Evolutionary conservation across 257 asterid species (phyloP).

Genomic region (Solanum boliviense): DNA sequence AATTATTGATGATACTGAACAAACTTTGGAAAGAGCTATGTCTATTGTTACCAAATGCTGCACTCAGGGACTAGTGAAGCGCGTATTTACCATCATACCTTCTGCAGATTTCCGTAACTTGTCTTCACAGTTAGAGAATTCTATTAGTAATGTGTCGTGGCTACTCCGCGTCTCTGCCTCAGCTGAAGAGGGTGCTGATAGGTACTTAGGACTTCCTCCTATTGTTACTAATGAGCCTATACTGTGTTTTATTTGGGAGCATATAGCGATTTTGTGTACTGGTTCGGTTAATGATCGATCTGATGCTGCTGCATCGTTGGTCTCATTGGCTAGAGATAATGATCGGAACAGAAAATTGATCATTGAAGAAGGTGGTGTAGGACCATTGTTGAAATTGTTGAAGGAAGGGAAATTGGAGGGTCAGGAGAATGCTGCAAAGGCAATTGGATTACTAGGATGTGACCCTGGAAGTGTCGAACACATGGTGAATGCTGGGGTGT

Average conservation of each 20-base stretch:
- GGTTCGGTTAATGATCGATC: conserved; percentile 25
- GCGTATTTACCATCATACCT: conserved; percentile 18
- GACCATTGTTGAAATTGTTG: conserved; percentile 23
- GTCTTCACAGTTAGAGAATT: conserved; percentile 21
- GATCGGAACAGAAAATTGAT: conserved; percentile 29
- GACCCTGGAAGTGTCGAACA: conserved; percentile 22
- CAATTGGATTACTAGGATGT: conserved; percentile 32
- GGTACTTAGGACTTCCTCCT: conserved; percentile 25
- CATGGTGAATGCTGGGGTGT: conserved; percentile 17
- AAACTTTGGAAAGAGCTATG: conserved; percentile 18
- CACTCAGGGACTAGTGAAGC: conserved; percentile 17
- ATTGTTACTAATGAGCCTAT: conserved; percentile 34
- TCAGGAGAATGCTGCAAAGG: conserved; percentile 41
- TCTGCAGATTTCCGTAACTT: conserved; percentile 19
- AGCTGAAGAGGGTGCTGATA: conserved; percentile 12
- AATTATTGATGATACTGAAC: conserved; percentile 22
- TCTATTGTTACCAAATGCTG: conserved; percentile 14
- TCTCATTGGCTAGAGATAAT: conserved; percentile 21
- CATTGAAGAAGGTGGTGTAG: conserved; percentile 34
- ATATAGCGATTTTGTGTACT: conserved; percentile 17
- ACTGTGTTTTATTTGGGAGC: conserved; percentile 28
- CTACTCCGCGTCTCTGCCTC: conserved; percentile 23
- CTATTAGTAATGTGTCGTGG: conserved; percentile 27
- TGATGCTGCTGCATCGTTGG: conserved; percentile 30
- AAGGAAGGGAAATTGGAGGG: conserved; percentile 30